Evolutionary conservation across 2,329 filamentous ascomycete genomes (phyloP), one percentile per base, ranked within the genome.

Genomic region (Monosporascus sp.): DNA sequence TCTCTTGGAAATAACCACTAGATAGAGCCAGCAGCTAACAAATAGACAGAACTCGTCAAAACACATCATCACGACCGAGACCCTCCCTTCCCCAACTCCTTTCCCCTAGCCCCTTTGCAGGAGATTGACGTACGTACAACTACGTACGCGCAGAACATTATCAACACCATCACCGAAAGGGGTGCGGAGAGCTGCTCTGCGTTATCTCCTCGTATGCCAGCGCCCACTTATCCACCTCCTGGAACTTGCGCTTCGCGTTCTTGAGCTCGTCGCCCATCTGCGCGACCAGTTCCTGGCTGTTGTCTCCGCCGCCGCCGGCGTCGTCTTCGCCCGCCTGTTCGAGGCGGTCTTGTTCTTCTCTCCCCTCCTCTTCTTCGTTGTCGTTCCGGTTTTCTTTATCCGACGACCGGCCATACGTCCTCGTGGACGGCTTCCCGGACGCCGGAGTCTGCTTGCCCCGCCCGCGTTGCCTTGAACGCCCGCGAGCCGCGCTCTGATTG

Each of bases 191-290:
- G 53, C 77, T 79, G 55, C 75, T 76, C 66, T 80, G 76, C 22
- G 76, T 77, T 48, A 83, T 76, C 59, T 84, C 82, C 71, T 88
- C 85, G 67, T 81, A 88, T 49, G 83, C 82, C 55, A 88, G 70
- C 69, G 85, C 76, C 83, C 84, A 88, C 68, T 78, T 74, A 65
- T 88, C 85, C 41, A 88, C 85, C 68, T 88, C 84, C 65, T 80
- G 76, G 61, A 88, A 88, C 68, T 87, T 87, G 64, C 73, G 77
- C 9, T 75, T 75, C 41, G 82, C 81, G 48, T 76, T 72, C 68
- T 80, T 81, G 55, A 88, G 71, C 72, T 84, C 82, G 43, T 78
- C 68, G 24, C 77, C 71, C 47, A 77, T 64, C 6, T 71, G 66
- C 48, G 67, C 67, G 52, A 71, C 64, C 63, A 72, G 39, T 59